Evolutionary conservation across 1,284 basidiomycete genomes (phyloP), one percentile per base, ranked within the genome.

Genomic region (Chondrostereum purpureum): DNA sequence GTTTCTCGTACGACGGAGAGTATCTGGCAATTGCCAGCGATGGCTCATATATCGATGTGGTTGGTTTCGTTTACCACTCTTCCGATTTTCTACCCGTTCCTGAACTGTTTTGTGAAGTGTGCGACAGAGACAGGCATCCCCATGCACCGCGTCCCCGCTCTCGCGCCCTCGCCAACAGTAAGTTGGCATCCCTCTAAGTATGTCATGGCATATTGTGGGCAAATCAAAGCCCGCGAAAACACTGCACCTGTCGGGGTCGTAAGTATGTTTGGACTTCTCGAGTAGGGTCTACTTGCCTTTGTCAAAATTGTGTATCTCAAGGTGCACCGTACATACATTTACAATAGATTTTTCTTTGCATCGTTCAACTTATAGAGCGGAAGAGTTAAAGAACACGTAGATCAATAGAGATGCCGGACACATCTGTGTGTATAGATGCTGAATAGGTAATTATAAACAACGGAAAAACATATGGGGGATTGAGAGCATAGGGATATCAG

Each of bases 1-100:
- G 82, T 56, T 89, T 88, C 67, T 88, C 84, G 4, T 72, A 80
- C 50, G 86, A 88, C 52, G 86, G 86, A 27, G 87, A 89, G 66
- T 88, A 82, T 56, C 60, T 88, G 20, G 86, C 86, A 5, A 80
- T 88, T 41, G 80, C 83, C 3, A 85, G 69, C 49, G 68, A 74
- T 4, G 84, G 83, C n/a, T 64, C 66, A 14, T 87, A 86, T 52
- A 80, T 89, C 47, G 85, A 88, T 50, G 84, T 89, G 41, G 86
- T 88, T 52, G 47, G 73, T 57, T 38, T 11, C 37, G 2, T 39
- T 31, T 19, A 31, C 41, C 14, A 14, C 35, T 50, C 35, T 8
- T 42, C 38, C 8, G n/a, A n/a, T n/a, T n/a, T 31, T 31, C 27
- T 31, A 8, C 45, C 13, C 22, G 19, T 27, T n/a, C 39, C 17